Base-by-base conservation (phyloP, 495 filamentous ascomycete genomes). In the Penicillium soppii region DNA sequence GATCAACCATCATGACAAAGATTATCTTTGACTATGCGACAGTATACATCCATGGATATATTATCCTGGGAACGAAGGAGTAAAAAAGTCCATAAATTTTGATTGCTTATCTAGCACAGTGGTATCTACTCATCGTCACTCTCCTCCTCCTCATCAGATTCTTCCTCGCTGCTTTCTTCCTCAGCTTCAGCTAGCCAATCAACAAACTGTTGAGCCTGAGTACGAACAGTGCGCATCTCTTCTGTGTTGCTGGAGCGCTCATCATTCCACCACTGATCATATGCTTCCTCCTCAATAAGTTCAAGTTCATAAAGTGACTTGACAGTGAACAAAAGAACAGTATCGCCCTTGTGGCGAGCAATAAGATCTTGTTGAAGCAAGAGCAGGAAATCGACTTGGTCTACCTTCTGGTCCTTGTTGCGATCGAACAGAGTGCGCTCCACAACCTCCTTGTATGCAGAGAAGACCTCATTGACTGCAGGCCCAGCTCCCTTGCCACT, bases 201-300 rank as follows among this genome's bases (percentile, higher is more conserved):
- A 25, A 97, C 84, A 69, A 98, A 85, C 41, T 85, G 83, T 63
- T 83, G 72, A 42, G 87, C 86, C 68, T 88, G 85, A 26, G 72
- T 81, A 58, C 87, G 85, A 20, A 97, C 82, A 50, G 67, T 81
- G 33, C 69, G 61, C 83, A 96, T 84, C 45, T 80, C 78, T 25
- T 87, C 86, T 7, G 70, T 81, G 47, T 74, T 79, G 23, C 72
- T 80, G 7, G 83, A 82, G 57, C 82, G 78, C 52, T 75, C 74
- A 67, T 94, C 83, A 16, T 73, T 78, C 92, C 92, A 97, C 94
- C 94, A 98, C 50, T 81, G 80, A 62, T 91, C 72, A 37, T 94
- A 86, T 0, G 86, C 91, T 32, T 96, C 92, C 65, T 95, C 89
- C 64, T 96, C 91, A 1, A 97, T 66, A 6, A 97, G 76, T 54